A percentile compares a stretch with the other conserved stretches of the same genome.
Conservation (phyloP, 805 yeast genomes). For the Candida hungchunana region DNA sequence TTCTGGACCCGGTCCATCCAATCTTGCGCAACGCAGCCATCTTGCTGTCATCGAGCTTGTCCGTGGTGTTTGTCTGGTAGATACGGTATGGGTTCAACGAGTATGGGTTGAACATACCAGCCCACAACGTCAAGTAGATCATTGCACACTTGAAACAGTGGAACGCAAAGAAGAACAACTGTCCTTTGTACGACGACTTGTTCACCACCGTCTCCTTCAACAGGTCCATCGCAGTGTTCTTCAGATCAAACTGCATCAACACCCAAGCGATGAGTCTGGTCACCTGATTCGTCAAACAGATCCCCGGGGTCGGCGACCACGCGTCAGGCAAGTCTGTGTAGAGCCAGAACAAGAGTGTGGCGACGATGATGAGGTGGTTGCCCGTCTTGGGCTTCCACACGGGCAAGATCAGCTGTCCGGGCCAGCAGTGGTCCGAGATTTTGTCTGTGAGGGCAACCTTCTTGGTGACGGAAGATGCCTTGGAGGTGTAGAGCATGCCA, state of each 20-base stretch:
- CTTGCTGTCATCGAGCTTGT: slow-evolving; percentile 29
- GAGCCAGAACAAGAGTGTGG: slow-evolving; percentile 60
- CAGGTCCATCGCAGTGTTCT: slow-evolving; percentile 39
- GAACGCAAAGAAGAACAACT: slow-evolving; percentile 63
- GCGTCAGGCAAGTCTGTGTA: slow-evolving; percentile 91
- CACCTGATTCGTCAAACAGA: slow-evolving; percentile 65
- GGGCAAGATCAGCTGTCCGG: slow-evolving; percentile 85
- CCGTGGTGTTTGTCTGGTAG: slow-evolving; percentile 31
- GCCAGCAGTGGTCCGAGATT: slow-evolving; percentile 66
- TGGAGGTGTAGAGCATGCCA: slow-evolving; percentile 61
- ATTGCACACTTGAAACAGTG: slow-evolving; percentile 61
- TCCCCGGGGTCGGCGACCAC: slow-evolving; percentile 89
- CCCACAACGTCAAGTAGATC: slow-evolving; percentile 53
- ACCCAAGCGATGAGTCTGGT: slow-evolving; percentile 29
- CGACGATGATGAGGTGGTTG: slow-evolving; percentile 35
- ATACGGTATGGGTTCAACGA: slow-evolving; percentile 39
- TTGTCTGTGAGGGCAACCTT: slow-evolving; percentile 49
- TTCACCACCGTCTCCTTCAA: slow-evolving; percentile 43
- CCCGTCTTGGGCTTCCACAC: slow-evolving; percentile 52
- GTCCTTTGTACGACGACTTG: slow-evolving; percentile 42
- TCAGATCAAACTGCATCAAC: slow-evolving; percentile 34
- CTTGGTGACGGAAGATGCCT: slow-evolving; percentile 44
- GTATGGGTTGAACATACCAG: slow-evolving; percentile 79
- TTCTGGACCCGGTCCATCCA: slow-evolving; percentile 96
- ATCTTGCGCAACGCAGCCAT: slow-evolving; percentile 47